phyloP scores from a whole-genome alignment of 768 basidiomycete species.

The Psilocybe sp. region DNA sequence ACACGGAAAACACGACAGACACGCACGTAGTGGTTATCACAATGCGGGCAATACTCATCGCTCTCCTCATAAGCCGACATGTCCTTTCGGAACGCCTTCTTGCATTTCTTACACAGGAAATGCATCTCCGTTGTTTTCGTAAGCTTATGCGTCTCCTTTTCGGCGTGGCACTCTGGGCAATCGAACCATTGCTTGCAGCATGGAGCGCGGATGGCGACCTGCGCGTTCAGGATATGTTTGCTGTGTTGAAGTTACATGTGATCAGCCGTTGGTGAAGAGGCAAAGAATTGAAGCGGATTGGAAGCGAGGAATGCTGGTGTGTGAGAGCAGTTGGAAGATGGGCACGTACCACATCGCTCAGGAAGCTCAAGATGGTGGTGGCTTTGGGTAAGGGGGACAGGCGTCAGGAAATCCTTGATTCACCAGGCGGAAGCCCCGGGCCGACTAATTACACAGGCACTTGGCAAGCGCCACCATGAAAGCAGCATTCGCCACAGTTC shows the following conservation, averaged over 20 bases:
- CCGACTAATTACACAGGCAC: too few species aligned
- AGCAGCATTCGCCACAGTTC: too few species aligned
- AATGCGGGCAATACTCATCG: slow-evolving; percentile 97
- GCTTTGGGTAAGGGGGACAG: too few species aligned
- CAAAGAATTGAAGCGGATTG: too few species aligned
- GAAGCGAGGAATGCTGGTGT: too few species aligned
- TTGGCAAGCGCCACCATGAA: too few species aligned
- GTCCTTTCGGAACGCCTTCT: slow-evolving; percentile 96
- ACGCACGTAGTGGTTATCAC: slow-evolving; percentile 96
- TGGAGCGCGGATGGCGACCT: slow-evolving; percentile 93
- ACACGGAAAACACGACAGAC: not conserved
- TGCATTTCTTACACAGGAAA: slow-evolving; percentile 52
- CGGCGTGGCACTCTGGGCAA: slow-evolving; percentile 93
- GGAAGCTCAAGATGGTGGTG: too few species aligned
- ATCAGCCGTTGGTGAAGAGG: slow-evolving; percentile 7
- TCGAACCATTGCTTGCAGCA: slow-evolving; percentile 99
- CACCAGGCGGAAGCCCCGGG: too few species aligned
- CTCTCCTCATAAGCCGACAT: slow-evolving; percentile 91
- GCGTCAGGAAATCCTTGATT: too few species aligned
- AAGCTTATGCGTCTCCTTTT: slow-evolving; percentile 71
- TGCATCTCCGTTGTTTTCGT: slow-evolving; percentile 69
- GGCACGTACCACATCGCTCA: too few species aligned
- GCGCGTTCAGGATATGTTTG: slow-evolving; percentile 95
- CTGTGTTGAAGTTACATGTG: slow-evolving; percentile 37
- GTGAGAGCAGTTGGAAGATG: too few species aligned